Evolutionary conservation across 1,284 basidiomycete species (phyloP), one percentile per base, ranked within the genome.

Genomic region (Cryptococcus sp.): DNA sequence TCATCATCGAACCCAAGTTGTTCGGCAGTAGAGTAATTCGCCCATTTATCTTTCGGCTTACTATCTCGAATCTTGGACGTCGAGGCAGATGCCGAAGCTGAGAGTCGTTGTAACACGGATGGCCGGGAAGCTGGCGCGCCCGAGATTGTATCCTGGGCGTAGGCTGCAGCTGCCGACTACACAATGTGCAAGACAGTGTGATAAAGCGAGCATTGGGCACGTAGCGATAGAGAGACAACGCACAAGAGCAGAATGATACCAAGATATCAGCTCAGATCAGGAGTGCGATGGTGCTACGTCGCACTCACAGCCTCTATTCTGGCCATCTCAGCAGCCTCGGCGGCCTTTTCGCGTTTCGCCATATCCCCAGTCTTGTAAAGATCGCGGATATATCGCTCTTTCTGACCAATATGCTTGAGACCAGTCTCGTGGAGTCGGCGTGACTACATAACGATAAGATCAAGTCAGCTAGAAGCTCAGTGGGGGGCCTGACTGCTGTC

Each of bases 361-460:
- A 88, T 87, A 79, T 93, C 91, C 5, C 93, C 89, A n/a, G 86
- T 81, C 80, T 95, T 95, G 83, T 99, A 99, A 29, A 98, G 84
- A 44, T 89, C 86, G 44, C 91, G 83, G 53, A 99, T 89, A 77
- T 89, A 95, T 10, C 93, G 84, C 72, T 97, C 93, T 61, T 91
- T 87, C 76, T 91, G 96, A 49, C 93, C 93, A 75, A 96, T 91
- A 81, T 99, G 96, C 48, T 91, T 86, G 50, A 95, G 79, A 46
- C 96, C 96, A 62, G 85, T 89, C 79, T 99, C 96, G 76, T 99
- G 96, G 60, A 94, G 92, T 62, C 85, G 83, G 52, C 90, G 85
- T 2, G 95, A 98, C 72, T 83, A 74, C 53, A 52, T 68, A 62
- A 49, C 20, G 46, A 5, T 8, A n/a, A 6, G 4, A 11, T 44